Percentiles rank a stretch among this genome's conserved stretches.
Evolutionary conservation across 306 rosid genomes (phyloP).

Genomic region (Lathyrus aphaca): DNA sequence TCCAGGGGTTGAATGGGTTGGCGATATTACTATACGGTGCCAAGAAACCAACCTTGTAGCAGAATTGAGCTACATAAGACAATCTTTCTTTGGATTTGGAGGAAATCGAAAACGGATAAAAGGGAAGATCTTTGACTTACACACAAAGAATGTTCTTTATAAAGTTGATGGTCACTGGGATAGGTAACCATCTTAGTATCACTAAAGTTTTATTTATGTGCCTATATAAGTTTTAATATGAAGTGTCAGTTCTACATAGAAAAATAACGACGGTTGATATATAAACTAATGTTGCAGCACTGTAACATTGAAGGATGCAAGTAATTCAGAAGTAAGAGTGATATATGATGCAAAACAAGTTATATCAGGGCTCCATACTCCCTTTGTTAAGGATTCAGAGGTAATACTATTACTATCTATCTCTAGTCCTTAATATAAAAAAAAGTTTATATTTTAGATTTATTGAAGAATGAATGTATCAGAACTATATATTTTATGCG

Average conservation of each 20-base stretch:
- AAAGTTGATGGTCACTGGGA: constrained; percentile 83
- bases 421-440: no score
- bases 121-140: constrained; percentile 63
- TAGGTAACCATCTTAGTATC: constrained; percentile 43
- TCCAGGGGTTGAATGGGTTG: constrained; percentile 66
- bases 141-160: constrained; percentile 49
- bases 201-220: neutral
- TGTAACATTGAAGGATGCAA: constrained; percentile 53
- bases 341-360: constrained; percentile 67
- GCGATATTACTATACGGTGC: constrained; percentile 55
- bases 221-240: no score
- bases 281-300: constrained; percentile 48
- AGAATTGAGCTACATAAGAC: constrained; percentile 53
- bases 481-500: constrained; percentile 3
- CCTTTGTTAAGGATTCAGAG: constrained; percentile 53
- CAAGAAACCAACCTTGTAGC: constrained; percentile 65
- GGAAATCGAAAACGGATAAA: constrained; percentile 54
- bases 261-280: neutral
- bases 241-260: neutral
- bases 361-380: constrained; percentile 58
- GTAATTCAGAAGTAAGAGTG: constrained; percentile 46
- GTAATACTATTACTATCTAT: constrained; percentile 49
- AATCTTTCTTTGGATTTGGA: constrained; percentile 56
- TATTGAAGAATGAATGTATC: no score
- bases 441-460: no score